Conservation (phyloP, 768 basidiomycete species). For the Favolaschia claudopus region DNA sequence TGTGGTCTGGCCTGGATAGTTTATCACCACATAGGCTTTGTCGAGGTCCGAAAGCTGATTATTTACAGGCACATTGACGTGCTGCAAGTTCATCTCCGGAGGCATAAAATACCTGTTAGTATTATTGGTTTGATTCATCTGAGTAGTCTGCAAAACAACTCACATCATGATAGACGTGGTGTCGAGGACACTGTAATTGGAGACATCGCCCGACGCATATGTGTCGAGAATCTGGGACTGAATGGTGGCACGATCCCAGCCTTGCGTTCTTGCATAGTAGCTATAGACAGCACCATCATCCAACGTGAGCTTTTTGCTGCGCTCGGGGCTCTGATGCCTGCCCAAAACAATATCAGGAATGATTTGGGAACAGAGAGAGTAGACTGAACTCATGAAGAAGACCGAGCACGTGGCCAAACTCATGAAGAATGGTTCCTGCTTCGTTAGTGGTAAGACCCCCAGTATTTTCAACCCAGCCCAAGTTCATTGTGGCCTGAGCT, state of each 20-base stretch:
- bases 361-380: neutral
- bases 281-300: slow-evolving; percentile 18
- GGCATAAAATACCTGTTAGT: slow-evolving; percentile 26
- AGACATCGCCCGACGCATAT: slow-evolving; percentile 22
- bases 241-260: slow-evolving; percentile 8
- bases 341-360: neutral
- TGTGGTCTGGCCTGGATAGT: slow-evolving; percentile 11
- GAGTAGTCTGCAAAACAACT: neutral
- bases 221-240: slow-evolving; percentile 21
- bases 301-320: slow-evolving; percentile 23
- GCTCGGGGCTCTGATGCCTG: slow-evolving; percentile 35
- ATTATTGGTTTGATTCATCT: neutral
- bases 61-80: slow-evolving; percentile 11
- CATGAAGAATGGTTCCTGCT: slow-evolving; percentile 33
- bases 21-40: slow-evolving; percentile 26
- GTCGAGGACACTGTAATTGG: slow-evolving; percentile 27
- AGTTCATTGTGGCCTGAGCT: slow-evolving; percentile 24
- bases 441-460: slow-evolving; percentile 10
- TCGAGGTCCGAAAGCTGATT: slow-evolving; percentile 16
- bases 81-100: slow-evolving; percentile 13
- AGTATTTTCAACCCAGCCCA: slow-evolving; percentile 23
- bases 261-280: slow-evolving; percentile 17
- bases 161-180: slow-evolving; percentile 30
- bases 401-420: slow-evolving; percentile 36
- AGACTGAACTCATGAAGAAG: slow-evolving; percentile 27